Conservation (phyloP, 2,329 filamentous ascomycete species). For the Corynespora cassiicola region DNA sequence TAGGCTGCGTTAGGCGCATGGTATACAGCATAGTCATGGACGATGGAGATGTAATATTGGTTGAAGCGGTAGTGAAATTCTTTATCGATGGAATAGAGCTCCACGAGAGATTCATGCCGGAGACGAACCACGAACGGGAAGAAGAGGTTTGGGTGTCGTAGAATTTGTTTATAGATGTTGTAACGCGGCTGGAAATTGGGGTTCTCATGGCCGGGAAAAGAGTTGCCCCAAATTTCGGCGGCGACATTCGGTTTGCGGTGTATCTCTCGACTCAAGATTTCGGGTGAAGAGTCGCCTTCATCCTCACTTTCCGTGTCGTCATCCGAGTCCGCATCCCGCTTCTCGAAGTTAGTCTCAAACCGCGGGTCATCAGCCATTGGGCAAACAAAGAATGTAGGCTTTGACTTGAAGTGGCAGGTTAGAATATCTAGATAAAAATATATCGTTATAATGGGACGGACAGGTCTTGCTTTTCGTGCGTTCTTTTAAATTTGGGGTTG, state of each 20-base stretch:
- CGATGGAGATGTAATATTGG: slow-evolving; percentile 62
- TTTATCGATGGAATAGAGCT: slow-evolving; percentile 48
- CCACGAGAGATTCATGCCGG: slow-evolving; percentile 23
- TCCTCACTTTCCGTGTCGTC: too few relatives aligned
- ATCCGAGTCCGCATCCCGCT: too few relatives aligned
- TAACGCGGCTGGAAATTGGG: slow-evolving; percentile 19
- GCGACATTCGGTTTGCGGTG: slow-evolving; percentile 32
- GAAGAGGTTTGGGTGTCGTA: slow-evolving; percentile 44
- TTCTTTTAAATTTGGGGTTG: too few relatives aligned
- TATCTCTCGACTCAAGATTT: too few relatives aligned
- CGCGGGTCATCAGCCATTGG: too few relatives aligned
- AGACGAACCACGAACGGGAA: slow-evolving; percentile 40
- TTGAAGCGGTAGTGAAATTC: slow-evolving; percentile 47
- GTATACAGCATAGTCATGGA: slow-evolving; percentile 61
- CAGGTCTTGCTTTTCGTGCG: too few relatives aligned
- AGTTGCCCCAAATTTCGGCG: slow-evolving; percentile 22
- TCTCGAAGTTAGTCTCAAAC: too few relatives aligned
- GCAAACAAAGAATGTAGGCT: too few relatives aligned
- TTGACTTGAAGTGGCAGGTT: too few relatives aligned
- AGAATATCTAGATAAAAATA: too few relatives aligned
- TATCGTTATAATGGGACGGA: too few relatives aligned
- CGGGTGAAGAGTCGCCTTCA: too few relatives aligned
- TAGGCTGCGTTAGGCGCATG: slow-evolving; percentile 62
- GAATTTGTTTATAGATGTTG: slow-evolving; percentile 42
- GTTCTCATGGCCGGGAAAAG: slow-evolving; percentile 5